Base-by-base conservation (phyloP, 306 rosid genomes). In the Medicago arabica region DNA sequence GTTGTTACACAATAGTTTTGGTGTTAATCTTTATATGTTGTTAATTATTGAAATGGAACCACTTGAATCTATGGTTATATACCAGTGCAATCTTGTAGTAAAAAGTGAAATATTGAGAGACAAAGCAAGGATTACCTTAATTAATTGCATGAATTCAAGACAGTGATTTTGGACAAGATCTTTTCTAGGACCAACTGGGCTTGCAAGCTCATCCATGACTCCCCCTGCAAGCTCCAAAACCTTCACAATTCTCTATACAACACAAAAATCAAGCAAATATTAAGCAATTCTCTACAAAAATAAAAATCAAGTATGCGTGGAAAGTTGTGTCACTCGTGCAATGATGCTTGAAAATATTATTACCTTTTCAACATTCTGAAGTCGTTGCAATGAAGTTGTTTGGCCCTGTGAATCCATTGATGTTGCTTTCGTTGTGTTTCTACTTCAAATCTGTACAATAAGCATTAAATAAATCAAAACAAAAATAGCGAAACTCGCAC, bases 151-250 rank as follows among this genome's bases (percentile, higher is more conserved):
- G 85, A 93, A 91, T 80, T 88, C 89, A 2, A 90, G 92, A 78
- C 95, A 91, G 78, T 91, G 96, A 57, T 77, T 84, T 83, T 91
- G 91, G 69, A 91, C 81, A 69, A 81, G 50, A 10, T 91, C 98
- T 71, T 89, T 93, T 84, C 92, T 87, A 39, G 98, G 97, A 47
- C 97, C 96, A 15, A 81, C 69, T 44, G 96, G 87, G 67, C 89
- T 88, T 54, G 93, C 89, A 54, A 93, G 92, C 75, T 93, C 97
- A 69, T 91, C 93, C 98, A 89, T 93, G 41, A 93, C 97, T 69
- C 86, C 92, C 67, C 96, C 97, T 2, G 97, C 98, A 13, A 93
- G 87, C 85, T 91, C 97, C 89, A 91, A 83, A 84, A 89, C 97
- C 88, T 84, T 85, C 67, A 93, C 89, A 21, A 93, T 84, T 76